Evolutionary conservation across 2,329 filamentous ascomycete genomes (phyloP), one percentile per base, ranked within the genome.

Genomic region (Pseudonectria foliicola): DNA sequence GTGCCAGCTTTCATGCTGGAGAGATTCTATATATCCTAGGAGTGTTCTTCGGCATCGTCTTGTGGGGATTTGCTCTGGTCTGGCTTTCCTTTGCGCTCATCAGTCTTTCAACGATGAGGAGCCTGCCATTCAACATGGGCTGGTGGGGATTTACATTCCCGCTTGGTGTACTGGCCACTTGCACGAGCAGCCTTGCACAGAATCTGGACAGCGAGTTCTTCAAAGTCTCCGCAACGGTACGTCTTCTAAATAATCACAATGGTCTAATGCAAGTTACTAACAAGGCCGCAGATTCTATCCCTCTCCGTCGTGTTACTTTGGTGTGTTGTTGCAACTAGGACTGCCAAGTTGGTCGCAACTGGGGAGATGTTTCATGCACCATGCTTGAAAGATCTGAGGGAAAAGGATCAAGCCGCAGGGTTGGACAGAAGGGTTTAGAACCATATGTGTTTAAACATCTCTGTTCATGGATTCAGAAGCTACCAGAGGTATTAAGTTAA

Each of bases 11-110:
- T 53, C 27, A 55, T 2, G 57, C 45, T 14, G 55, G 56, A 1
- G 55, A 62, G 16, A 63, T 80, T 3, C 62, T 80, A 6, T 81
- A 82, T 43, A 61, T 77, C 2, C 39, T 77, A 1, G 77, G 80
- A 1, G 61, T 76, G 13, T 59, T 67, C 32, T 33, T 61, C 8
- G 64, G 59, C 5, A 49, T 68, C 10, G 40, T 64, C 21, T 62
- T 69, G 55, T 68, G 63, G 61, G 64, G 62, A 0, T 68, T 68
- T 32, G 66, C 58, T 3, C 51, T 69, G 6, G 48, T 66, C 3
- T 67, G 66, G 62, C 45, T 68, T 5, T 59, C 52, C 7, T 67
- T 67, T 34, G 66, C 66, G 4, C 50, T 67, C 32, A 55, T 66
- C 40, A 64, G 60, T 43, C 55, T 65, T 28, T 45, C 44, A 25